Evolutionary conservation across 176 grass and related monocot species (phyloP), one percentile per base, ranked within the genome.

Genomic region (Phoenix roebelenii): DNA sequence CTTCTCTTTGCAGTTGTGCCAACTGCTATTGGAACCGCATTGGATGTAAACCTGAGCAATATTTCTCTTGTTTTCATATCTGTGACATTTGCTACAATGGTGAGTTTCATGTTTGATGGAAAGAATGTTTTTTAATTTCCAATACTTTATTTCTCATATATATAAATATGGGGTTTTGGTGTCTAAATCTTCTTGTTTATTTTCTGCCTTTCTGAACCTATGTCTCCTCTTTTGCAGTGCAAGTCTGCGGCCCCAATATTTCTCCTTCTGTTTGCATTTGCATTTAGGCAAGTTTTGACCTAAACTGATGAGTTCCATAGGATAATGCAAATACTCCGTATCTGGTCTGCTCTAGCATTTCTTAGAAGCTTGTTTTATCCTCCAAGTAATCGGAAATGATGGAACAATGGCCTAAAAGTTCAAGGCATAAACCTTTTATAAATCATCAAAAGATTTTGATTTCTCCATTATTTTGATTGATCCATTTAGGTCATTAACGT

Each of bases 31-130:
- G 93, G 72, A 77, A 91, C 87, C 58, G 93, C 93, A 55, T 74
- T 97, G 51, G 93, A 97, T 78, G 77, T 97, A 71, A 92, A 98
- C 75, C 71, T 98, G 70, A 98, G 87, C 81, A 98, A 98, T 76
- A 58, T 88, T 75, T 88, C 93, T 60, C 87, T 98, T 65, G 87
- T 92, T 78, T 98, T 92, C 76, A 92, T 98, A 75, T 83, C 84
- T 6, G 93, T 98, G 72, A 92, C 93, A 69, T 98, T 98, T 83
- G 93, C 93, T 83, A 92, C 93, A 63, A 98, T 98, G 93, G 93
- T 98, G 83, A 63, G 65, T 32, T 80, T 83, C 18, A 44, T 82
- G 70, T 20, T 68, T 67, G 4, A 18, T 74, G 4, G 49, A 25
- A 65, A 59, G 61, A 48, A 70, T 55, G 59, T 50, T 71, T 23